Evolutionary conservation across 164 flowering plant species (phyloP).

Genomic region (Euptelea pleiosperma): DNA sequence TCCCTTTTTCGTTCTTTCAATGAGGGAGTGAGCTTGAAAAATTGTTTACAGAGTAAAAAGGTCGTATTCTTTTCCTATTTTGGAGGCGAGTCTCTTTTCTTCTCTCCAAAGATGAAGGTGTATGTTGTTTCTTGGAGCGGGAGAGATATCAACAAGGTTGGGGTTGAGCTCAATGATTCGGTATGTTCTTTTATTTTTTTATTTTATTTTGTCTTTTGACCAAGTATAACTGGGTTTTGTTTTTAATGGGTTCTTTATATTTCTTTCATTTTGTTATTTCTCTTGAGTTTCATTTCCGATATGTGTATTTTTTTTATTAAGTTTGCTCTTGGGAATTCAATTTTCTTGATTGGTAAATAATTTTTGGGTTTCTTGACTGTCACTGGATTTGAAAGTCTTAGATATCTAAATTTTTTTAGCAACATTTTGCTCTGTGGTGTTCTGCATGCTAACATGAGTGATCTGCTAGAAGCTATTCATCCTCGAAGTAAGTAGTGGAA

Average conservation of each 20-base stretch:
- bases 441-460: slow-evolving; percentile 82
- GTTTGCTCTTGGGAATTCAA: background rate
- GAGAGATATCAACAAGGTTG: slow-evolving; percentile 75
- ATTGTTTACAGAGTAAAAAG: slow-evolving; percentile 1
- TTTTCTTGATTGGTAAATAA: background rate
- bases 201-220: background rate
- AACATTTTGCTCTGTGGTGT: slow-evolving; percentile 4
- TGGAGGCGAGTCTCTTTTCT: slow-evolving; percentile 8
- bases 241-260: too few species aligned
- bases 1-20: background rate
- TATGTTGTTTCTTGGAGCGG: slow-evolving; percentile 75
- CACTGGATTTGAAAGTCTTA: background rate
- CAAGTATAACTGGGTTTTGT: background rate
- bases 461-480: slow-evolving; percentile 86
- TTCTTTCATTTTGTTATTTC: background rate
- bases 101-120: slow-evolving; percentile 62
- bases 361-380: background rate
- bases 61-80: background rate
- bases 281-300: background rate
- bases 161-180: slow-evolving; percentile 64
- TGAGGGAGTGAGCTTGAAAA: background rate
- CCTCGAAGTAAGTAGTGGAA: slow-evolving; percentile 51
- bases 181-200: slow-evolving; percentile 34
- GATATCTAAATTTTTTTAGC: too few species aligned
- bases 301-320: background rate